Conservation (phyloP, 768 basidiomycete species). For the Lyophyllum semitale region DNA sequence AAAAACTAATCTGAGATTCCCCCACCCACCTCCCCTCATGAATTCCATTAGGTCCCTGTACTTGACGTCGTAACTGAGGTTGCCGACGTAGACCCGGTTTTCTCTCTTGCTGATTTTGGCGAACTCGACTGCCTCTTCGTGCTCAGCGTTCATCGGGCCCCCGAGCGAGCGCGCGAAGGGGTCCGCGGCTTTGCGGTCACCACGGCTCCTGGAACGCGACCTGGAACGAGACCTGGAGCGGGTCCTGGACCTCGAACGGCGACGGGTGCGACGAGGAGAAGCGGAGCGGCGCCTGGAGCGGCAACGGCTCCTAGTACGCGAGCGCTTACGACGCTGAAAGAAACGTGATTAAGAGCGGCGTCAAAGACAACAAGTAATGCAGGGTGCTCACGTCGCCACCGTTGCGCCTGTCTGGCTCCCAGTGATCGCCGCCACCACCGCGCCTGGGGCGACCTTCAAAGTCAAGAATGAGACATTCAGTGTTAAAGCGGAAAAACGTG, state of each 20-base stretch:
- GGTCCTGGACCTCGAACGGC: constrained; percentile 67
- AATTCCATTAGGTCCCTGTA: constrained; percentile 99
- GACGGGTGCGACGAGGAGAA: constrained; percentile 66
- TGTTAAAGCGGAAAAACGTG: constrained; percentile 7
- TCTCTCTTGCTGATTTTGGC: constrained; percentile 96
- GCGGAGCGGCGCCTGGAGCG: constrained; percentile 68
- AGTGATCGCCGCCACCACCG: constrained; percentile 66
- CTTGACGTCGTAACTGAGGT: constrained; percentile 98
- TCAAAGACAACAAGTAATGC: not conserved
- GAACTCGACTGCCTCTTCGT: constrained; percentile 94
- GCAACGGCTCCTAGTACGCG: constrained; percentile 66
- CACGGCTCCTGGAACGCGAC: constrained; percentile 51
- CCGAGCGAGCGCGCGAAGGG: constrained; percentile 80
- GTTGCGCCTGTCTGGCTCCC: constrained; percentile 81
- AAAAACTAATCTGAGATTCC: constrained; percentile 68
- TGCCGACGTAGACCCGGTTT: constrained; percentile 98
- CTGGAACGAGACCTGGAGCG: constrained; percentile 47
- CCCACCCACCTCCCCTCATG: constrained; percentile 99
- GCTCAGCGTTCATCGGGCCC: constrained; percentile 86
- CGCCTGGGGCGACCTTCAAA: constrained; percentile 40
- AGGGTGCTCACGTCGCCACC: constrained; percentile 56
- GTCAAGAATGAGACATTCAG: constrained; percentile 1
- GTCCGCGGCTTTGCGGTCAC: constrained; percentile 62
- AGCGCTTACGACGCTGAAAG: constrained; percentile 65
- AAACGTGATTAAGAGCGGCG: constrained; percentile 3